Evolutionary conservation across 1,284 basidiomycete genomes (phyloP).

Genomic region (Golubevia pallescens): DNA sequence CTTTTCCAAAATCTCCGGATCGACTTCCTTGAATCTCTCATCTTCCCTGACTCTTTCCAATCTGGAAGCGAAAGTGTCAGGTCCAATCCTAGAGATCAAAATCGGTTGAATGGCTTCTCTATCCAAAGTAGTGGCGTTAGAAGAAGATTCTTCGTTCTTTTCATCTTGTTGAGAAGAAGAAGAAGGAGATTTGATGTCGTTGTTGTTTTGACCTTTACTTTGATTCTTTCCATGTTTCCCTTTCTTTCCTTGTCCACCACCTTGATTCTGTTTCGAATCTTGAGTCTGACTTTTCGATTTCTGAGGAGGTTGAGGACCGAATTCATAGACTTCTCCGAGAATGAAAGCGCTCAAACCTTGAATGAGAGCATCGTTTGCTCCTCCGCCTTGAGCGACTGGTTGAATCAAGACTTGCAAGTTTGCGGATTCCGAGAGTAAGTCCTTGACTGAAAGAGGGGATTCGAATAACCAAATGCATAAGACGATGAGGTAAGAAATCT

Average conservation of each 20-base stretch:
- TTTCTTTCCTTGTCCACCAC: no score
- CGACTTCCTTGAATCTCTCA: constrained; percentile 84
- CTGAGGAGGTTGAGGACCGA: constrained; percentile 26
- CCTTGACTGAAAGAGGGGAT: constrained; percentile 82
- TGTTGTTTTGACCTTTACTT: no score
- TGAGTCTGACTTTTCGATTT: neutral
- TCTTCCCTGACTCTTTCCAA: constrained; percentile 87
- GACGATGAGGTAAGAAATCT: constrained; percentile 82
- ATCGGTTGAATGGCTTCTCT: constrained; percentile 69
- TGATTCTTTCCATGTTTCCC: no score
- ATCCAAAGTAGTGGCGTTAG: no score
- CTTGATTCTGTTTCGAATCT: no score
- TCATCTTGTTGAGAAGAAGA: no score
- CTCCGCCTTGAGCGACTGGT: constrained; percentile 87
- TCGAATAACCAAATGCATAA: constrained; percentile 97
- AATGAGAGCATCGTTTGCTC: constrained; percentile 80
- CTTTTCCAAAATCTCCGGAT: constrained; percentile 73
- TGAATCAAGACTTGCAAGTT: constrained; percentile 81
- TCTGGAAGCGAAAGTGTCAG: constrained; percentile 85
- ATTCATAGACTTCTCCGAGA: constrained; percentile 82
- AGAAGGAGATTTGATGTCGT: no score
- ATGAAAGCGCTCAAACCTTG: constrained; percentile 91
- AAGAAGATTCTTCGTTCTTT: no score
- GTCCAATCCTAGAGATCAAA: constrained; percentile 77
- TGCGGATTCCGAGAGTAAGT: constrained; percentile 84